phyloP scores from a whole-genome alignment of 2,329 filamentous ascomycete genomes.

The Hypoxylon rubiginosum region DNA sequence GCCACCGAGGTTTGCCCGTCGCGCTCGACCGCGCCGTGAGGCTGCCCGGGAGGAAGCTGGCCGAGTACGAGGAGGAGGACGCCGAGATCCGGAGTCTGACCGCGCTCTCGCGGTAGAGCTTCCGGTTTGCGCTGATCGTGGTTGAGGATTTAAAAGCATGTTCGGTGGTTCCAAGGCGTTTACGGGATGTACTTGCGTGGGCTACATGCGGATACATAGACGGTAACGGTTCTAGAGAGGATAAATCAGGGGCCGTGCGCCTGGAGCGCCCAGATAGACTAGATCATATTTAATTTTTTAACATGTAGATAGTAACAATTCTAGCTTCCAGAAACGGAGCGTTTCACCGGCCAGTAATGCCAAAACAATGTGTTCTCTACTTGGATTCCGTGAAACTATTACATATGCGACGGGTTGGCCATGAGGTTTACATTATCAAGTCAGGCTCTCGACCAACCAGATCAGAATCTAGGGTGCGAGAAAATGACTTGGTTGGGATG shows the following conservation, averaged over 20 bases:
- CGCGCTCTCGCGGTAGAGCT: slow-evolving; percentile 14
- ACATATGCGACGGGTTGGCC: too few relatives aligned
- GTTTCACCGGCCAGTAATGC: background rate
- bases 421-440: too few relatives aligned
- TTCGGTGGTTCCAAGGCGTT: background rate
- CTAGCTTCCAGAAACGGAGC: background rate
- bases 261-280: background rate
- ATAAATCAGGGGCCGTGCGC: background rate
- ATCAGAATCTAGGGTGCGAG: too few relatives aligned
- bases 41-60: slow-evolving; percentile 53
- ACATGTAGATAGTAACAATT: background rate
- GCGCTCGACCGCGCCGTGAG: slow-evolving; percentile 67
- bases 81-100: slow-evolving; percentile 43
- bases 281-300: background rate
- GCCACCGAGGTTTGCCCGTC: slow-evolving; percentile 69
- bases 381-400: too few relatives aligned
- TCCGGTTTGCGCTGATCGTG: too few relatives aligned
- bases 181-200: background rate
- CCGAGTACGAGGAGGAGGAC: too few relatives aligned
- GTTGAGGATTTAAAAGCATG: too few relatives aligned
- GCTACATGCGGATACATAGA: background rate
- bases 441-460: too few relatives aligned
- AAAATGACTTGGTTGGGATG: too few relatives aligned
- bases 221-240: too few relatives aligned
- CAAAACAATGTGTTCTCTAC: too few relatives aligned